Percentiles rank a stretch among this genome's conserved stretches.
Evolutionary conservation across 2,329 filamentous ascomycete species (phyloP).

Genomic region (Neurospora sp.): DNA sequence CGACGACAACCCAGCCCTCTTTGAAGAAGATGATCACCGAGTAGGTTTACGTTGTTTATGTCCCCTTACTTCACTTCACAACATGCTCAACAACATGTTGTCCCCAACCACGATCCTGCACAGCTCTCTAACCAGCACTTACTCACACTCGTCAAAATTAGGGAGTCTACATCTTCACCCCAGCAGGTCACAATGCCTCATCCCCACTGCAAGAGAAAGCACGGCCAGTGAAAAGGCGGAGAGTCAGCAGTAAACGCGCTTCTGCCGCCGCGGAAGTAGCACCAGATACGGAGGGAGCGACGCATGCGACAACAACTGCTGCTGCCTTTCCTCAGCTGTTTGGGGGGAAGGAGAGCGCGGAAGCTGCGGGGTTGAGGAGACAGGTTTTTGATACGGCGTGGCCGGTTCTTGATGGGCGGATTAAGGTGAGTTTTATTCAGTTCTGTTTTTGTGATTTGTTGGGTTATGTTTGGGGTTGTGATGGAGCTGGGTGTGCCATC

Average conservation of each 20-base stretch:
- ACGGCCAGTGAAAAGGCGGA: slow-evolving; percentile 28
- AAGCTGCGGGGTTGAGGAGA: slow-evolving; percentile 43
- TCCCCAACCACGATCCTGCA: neutral
- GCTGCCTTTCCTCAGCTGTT: slow-evolving; percentile 42
- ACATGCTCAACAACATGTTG: neutral
- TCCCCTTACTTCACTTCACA: neutral
- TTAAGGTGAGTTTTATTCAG: slow-evolving; percentile 37
- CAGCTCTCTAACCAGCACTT: neutral
- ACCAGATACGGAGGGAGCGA: neutral
- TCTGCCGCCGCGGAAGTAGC: slow-evolving; percentile 1
- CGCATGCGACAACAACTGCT: slow-evolving; percentile 8
- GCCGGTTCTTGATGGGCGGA: slow-evolving; percentile 51
- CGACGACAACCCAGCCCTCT: slow-evolving; percentile 12
- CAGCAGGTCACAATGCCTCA: slow-evolving; percentile 26
- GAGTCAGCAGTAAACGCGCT: slow-evolving; percentile 1
- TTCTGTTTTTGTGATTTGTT: neutral
- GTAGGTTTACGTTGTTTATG: slow-evolving; percentile 18
- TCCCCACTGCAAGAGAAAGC: slow-evolving; percentile 34
- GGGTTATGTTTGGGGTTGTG: neutral
- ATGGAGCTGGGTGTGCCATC: neutral
- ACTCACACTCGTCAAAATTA: slow-evolving; percentile 20
- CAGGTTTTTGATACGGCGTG: slow-evolving; percentile 53
- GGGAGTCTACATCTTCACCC: slow-evolving; percentile 54
- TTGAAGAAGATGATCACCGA: slow-evolving; percentile 35
- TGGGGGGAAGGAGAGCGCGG: slow-evolving; percentile 40